These are phyloP conservation scores for Pseudovirgaria hyperparasitica DNA, from an alignment of 2,329 filamentous ascomycete genomes.

Conservation along the genomic window DNA sequence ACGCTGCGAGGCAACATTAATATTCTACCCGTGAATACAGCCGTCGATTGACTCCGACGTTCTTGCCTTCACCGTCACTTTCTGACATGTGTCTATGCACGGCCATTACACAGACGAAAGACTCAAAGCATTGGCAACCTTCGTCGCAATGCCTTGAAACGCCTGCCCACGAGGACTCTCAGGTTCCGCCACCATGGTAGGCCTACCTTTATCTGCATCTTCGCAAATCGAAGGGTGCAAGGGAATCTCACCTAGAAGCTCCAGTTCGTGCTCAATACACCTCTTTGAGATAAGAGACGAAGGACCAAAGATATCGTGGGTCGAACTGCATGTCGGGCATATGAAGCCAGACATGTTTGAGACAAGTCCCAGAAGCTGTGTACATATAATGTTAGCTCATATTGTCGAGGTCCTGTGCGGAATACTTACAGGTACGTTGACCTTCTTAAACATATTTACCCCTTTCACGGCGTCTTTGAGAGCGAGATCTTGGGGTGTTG, in stretches of 20 bases:
- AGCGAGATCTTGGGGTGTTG: slow-evolving; percentile 86
- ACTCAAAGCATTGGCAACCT: no score
- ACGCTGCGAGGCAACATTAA: no score
- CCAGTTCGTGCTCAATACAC: slow-evolving; percentile 59
- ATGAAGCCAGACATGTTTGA: slow-evolving; percentile 28
- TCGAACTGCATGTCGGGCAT: slow-evolving; percentile 36
- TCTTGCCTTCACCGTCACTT: no score
- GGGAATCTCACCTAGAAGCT: slow-evolving; percentile 80
- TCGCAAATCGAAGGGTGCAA: slow-evolving; percentile 77
- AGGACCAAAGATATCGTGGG: slow-evolving; percentile 34
- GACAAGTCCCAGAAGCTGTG: slow-evolving; percentile 71
- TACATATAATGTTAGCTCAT: neutral
- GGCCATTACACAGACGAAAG: no score
- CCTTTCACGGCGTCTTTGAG: slow-evolving; percentile 86
- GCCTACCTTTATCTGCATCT: slow-evolving; percentile 75
- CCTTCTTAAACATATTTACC: slow-evolving; percentile 83
- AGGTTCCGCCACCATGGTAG: slow-evolving; percentile 81
- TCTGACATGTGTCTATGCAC: no score
- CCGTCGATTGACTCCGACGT: no score
- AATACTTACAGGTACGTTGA: slow-evolving; percentile 49
- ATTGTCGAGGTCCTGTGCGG: slow-evolving; percentile 1
- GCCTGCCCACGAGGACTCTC: slow-evolving; percentile 56
- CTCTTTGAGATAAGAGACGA: slow-evolving; percentile 65
- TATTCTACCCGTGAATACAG: no score
- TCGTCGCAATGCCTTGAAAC: slow-evolving; percentile 58